phyloP scores from a whole-genome alignment of 2,329 filamentous ascomycete genomes.

The Aspergillus ochraceus region DNA sequence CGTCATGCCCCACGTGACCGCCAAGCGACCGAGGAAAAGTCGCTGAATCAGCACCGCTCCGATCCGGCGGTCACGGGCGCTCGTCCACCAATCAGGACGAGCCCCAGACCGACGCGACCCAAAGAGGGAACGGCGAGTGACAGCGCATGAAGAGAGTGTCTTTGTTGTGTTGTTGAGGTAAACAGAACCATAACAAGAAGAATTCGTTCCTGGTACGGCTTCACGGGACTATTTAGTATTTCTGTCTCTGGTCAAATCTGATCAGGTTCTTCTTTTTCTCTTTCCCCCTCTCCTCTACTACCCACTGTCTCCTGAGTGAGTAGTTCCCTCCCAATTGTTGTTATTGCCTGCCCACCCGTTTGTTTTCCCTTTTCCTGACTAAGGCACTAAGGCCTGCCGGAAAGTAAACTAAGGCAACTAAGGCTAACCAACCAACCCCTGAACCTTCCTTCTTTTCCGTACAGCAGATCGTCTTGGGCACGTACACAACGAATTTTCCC shows the following conservation, averaged over 20 bases:
- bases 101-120: constrained; percentile 33
- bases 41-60: constrained; percentile 23
- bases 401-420: constrained; percentile 17
- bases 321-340: constrained; percentile 6
- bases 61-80: constrained; percentile 19
- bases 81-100: constrained; percentile 28
- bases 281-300: constrained; percentile 21
- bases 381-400: constrained; percentile 16
- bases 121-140: constrained; percentile 27
- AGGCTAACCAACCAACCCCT: constrained; percentile 23
- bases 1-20: constrained; percentile 17
- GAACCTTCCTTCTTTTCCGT: constrained; percentile 18
- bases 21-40: not conserved
- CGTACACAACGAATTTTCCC: not conserved
- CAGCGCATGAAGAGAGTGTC: constrained; percentile 42
- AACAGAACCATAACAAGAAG: constrained; percentile 22
- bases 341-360: constrained; percentile 6
- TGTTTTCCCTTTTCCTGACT: constrained; percentile 9
- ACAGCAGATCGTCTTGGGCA: constrained; percentile 25
- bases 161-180: constrained; percentile 29
- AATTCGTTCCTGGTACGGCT: not conserved
- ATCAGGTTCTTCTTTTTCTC: not conserved
- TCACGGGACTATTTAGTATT: not conserved
- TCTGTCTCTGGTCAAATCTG: not conserved
- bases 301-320: constrained; percentile 9